phyloP scores from a whole-genome alignment of 345 rosid genomes.

The Alliaria petiolata region DNA sequence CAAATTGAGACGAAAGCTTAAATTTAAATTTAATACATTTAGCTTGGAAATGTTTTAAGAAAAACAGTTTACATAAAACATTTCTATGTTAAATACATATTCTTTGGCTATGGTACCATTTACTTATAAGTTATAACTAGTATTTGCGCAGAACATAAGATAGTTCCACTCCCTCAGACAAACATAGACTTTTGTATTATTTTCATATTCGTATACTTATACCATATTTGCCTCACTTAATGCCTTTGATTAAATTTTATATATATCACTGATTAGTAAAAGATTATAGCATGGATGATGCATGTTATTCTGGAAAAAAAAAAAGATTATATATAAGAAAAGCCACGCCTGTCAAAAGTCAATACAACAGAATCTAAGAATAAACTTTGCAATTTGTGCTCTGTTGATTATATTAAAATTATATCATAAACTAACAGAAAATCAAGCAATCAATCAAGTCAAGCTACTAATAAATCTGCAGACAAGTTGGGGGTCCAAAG shows the following conservation, averaged over 20 bases:
- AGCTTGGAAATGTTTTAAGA: too few species aligned
- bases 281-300: background rate
- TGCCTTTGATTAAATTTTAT: background rate
- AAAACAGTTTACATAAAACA: too few species aligned
- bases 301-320: background rate
- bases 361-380: conserved; percentile 6
- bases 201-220: too few species aligned
- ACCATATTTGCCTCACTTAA: background rate
- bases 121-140: too few species aligned
- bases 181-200: too few species aligned
- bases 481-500: conserved; percentile 25
- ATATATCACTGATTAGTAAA: background rate
- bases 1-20: too few species aligned
- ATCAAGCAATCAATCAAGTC: conserved; percentile 7
- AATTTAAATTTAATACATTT: too few species aligned
- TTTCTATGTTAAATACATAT: too few species aligned
- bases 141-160: too few species aligned
- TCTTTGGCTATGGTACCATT: too few species aligned
- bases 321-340: background rate
- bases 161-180: too few species aligned
- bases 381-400: conserved; percentile 3
- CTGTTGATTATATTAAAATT: background rate
- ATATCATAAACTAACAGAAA: background rate
- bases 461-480: background rate
- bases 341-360: conserved; percentile 17